Conservation (phyloP, 1,284 basidiomycete species). For the Puccinia hordei region DNA sequence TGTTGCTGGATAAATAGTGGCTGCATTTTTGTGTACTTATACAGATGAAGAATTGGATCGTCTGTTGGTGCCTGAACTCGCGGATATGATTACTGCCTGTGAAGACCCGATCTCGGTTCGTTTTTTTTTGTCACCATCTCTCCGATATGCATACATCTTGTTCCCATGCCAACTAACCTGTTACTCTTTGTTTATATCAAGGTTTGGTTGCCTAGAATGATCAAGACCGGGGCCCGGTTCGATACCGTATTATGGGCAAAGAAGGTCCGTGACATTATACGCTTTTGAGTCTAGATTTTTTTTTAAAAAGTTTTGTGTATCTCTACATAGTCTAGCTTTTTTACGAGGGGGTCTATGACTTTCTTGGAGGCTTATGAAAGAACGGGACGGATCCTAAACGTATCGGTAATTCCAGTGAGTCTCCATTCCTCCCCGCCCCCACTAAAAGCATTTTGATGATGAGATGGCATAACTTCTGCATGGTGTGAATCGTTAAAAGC, state of each 20-base stretch:
- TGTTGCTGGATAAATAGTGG: constrained; percentile 60
- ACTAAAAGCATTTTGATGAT: too few relatives aligned
- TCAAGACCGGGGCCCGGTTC: constrained; percentile 87
- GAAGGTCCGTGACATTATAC: constrained; percentile 66
- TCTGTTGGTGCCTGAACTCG: constrained; percentile 77
- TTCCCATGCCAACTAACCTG: too few relatives aligned
- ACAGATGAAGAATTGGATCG: constrained; percentile 83
- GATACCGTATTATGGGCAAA: constrained; percentile 87
- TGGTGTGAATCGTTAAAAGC: constrained; percentile 52
- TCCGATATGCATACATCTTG: too few relatives aligned
- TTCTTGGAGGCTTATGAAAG: constrained; percentile 92
- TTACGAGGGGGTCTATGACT: constrained; percentile 89
- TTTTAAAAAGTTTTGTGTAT: too few relatives aligned
- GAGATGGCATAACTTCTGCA: too few relatives aligned
- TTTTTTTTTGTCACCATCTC: neutral
- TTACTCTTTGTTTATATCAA: neutral
- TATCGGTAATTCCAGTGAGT: constrained; percentile 88
- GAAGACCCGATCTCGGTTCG: constrained; percentile 66
- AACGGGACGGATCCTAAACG: constrained; percentile 86
- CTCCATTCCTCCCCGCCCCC: constrained; percentile 6
- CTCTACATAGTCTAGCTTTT: constrained; percentile 68
- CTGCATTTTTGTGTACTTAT: constrained; percentile 75
- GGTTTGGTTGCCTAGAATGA: constrained; percentile 79
- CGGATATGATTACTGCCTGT: constrained; percentile 85
- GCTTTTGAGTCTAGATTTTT: constrained; percentile 57